Conservation (phyloP, 768 basidiomycete genomes). For the Pisolithus marmoratus region DNA sequence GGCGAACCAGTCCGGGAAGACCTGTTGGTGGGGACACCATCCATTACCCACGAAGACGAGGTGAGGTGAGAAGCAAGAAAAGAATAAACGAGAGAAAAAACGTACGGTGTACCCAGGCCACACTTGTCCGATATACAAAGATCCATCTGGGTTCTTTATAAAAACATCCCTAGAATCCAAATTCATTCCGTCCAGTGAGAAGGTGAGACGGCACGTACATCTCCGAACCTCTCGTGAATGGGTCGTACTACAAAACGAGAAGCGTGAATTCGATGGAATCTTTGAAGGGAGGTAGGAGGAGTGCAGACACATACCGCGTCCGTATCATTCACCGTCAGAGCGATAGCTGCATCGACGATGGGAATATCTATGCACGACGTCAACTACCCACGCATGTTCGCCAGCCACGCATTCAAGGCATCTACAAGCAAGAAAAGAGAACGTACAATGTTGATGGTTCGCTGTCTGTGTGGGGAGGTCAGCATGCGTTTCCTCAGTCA, state of each 20-base stretch:
- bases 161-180: constrained; percentile 47
- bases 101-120: constrained; percentile 72
- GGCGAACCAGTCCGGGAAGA: constrained; percentile 60
- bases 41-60: no score
- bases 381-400: neutral
- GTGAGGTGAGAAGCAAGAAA: neutral
- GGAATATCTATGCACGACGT: constrained; percentile 47
- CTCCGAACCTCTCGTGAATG: constrained; percentile 58
- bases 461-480: constrained; percentile 9
- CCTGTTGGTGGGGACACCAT: constrained; percentile 21
- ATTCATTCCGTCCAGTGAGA: no score
- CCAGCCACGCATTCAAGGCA: neutral
- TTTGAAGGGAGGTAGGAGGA: no score
- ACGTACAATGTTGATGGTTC: constrained; percentile 27
- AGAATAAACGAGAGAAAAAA: neutral
- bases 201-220: constrained; percentile 32
- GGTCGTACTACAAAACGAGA: constrained; percentile 47
- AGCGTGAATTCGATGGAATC: neutral
- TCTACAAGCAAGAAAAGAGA: neutral
- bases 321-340: constrained; percentile 49
- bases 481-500: no score
- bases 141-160: constrained; percentile 70
- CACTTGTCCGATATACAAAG: constrained; percentile 67
- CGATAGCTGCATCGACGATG: constrained; percentile 62
- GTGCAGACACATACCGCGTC: constrained; percentile 46